Evolutionary conservation across 2,329 filamentous ascomycete species (phyloP).

Genomic region (Metarhizium anisopliae): DNA sequence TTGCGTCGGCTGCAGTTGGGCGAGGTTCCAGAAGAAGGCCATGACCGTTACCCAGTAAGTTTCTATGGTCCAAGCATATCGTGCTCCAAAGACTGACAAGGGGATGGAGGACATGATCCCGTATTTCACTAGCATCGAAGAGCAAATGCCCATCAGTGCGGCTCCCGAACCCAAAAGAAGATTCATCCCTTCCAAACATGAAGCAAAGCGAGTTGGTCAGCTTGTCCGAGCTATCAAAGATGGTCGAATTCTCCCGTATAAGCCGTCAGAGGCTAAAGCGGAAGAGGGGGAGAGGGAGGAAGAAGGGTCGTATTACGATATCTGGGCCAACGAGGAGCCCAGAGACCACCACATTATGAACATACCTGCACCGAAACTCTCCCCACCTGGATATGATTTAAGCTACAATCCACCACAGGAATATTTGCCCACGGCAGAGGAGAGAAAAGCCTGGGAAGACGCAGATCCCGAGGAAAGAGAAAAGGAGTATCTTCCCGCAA

Average conservation of each 20-base stretch:
- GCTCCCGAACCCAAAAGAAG: constrained; percentile 93
- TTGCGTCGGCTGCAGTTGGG: constrained; percentile 83
- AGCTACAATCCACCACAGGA: constrained; percentile 95
- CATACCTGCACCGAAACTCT: constrained; percentile 84
- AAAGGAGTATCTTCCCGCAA: constrained; percentile 75
- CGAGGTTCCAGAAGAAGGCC: constrained; percentile 77
- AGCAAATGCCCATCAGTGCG: constrained; percentile 89
- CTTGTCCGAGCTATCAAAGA: constrained; percentile 92
- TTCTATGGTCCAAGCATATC: background rate
- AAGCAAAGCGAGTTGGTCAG: constrained; percentile 94
- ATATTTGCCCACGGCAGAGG: constrained; percentile 79
- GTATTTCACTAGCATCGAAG: constrained; percentile 84
- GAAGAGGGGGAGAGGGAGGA: constrained; percentile 64
- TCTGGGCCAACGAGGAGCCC: constrained; percentile 89
- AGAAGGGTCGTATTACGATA: constrained; percentile 68
- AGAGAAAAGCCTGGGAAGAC: constrained; percentile 77
- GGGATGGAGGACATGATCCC: constrained; percentile 66
- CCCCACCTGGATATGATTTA: constrained; percentile 88
- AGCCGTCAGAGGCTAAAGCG: constrained; percentile 52
- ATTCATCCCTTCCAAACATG: constrained; percentile 94
- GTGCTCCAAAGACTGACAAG: background rate
- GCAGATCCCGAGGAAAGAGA: constrained; percentile 85
- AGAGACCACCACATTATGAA: constrained; percentile 85
- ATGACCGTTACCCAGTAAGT: constrained; percentile 80
- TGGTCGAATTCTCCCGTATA: constrained; percentile 87